Evolutionary conservation across 495 filamentous ascomycete genomes (phyloP), one percentile per base, ranked within the genome.

Genomic region (Trichoderma orchidacearum): DNA sequence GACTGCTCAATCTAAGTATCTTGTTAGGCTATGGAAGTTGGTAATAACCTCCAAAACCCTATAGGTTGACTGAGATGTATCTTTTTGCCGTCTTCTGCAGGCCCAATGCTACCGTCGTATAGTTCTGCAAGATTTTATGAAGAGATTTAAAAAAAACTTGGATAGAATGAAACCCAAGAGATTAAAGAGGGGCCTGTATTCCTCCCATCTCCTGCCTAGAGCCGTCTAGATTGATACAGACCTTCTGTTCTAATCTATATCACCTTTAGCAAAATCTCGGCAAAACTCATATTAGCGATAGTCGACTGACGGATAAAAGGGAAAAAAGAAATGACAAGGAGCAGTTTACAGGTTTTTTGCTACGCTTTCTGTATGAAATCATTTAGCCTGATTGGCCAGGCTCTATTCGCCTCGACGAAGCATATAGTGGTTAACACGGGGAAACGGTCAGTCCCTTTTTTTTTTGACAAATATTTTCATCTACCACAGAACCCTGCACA

Each of bases 371-470:
- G 21, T 48, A 28, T 28, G 3, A 15, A 48, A 48, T 48, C 12
- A 48, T 48, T 48, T 48, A 48, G 41, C 41, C 41, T 48, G 41
- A 48, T 48, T 48, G 41, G 41, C 18, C 21, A 48, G 41, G 41
- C 41, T 48, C n/a, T n/a, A n/a, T n/a, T n/a, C n/a, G n/a, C n/a
- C n/a, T n/a, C n/a, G n/a, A n/a, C n/a, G n/a, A n/a, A n/a, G n/a
- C n/a, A n/a, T n/a, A n/a, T n/a, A n/a, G n/a, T n/a, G n/a, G n/a
- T n/a, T n/a, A n/a, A n/a, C n/a, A n/a, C n/a, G n/a, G n/a, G n/a
- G n/a, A n/a, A n/a, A n/a, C n/a, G n/a, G n/a, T n/a, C n/a, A n/a
- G n/a, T n/a, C n/a, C n/a, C n/a, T n/a, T n/a, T n/a, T n/a, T n/a
- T n/a, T n/a, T n/a, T n/a, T n/a, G n/a, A n/a, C n/a, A n/a, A n/a